Conservation (phyloP, 2,329 filamentous ascomycete genomes). For the Coleophoma eucalyptorum region DNA sequence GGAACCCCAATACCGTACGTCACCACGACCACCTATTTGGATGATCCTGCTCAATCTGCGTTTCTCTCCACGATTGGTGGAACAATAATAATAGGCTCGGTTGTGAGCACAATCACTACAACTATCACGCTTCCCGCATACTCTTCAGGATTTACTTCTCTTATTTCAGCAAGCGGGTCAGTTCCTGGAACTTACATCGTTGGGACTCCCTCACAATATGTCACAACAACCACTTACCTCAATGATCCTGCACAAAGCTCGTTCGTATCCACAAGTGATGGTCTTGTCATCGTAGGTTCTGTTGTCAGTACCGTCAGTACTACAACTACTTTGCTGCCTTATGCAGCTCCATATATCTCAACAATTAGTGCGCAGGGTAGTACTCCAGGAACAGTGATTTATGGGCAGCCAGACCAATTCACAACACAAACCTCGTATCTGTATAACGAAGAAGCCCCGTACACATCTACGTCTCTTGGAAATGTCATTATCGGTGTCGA, state of each 20-base stretch:
- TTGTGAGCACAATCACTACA: not conserved
- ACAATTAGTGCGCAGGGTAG: not conserved
- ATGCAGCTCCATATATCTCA: not conserved
- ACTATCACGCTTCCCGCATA: not conserved
- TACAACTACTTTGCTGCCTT: not conserved
- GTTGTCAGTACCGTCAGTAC: not conserved
- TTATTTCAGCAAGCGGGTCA: not conserved
- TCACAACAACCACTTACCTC: too few species aligned
- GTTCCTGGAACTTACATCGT: not conserved
- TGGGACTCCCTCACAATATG: too few species aligned
- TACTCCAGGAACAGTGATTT: not conserved
- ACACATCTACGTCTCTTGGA: not conserved
- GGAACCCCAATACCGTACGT: not conserved
- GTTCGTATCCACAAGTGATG: not conserved
- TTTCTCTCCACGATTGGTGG: not conserved
- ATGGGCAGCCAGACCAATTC: not conserved
- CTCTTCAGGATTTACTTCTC: not conserved
- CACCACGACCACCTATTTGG: not conserved
- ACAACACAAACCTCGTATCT: not conserved
- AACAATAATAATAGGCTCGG: not conserved
- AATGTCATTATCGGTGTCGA: not conserved
- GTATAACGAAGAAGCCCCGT: not conserved
- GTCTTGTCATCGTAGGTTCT: not conserved
- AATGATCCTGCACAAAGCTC: too few species aligned
- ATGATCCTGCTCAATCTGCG: not conserved